Conservation (phyloP, 305 asterid species). For the Solanum chacoense region DNA sequence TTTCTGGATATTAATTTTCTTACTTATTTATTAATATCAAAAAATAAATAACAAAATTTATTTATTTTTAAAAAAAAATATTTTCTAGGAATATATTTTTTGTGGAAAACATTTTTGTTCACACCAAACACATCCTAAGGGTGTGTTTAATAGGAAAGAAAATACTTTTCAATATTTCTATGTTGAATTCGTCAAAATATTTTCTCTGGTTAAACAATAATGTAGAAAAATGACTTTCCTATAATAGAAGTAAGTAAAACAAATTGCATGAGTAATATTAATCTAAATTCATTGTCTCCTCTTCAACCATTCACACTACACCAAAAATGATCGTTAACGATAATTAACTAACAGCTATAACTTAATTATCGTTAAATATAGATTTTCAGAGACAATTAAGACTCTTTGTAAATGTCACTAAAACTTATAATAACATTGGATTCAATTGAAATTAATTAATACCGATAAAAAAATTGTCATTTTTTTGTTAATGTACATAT, state of each 20-base stretch:
- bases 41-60: no score
- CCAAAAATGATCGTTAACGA: neutral
- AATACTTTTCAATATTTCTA: neutral
- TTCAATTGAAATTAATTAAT: neutral
- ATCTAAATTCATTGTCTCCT: neutral
- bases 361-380: neutral
- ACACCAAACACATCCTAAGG: neutral
- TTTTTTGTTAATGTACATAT: neutral
- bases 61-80: no score
- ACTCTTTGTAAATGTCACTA: neutral
- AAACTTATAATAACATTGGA: neutral
- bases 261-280: neutral
- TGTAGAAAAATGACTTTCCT: neutral
- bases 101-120: no score
- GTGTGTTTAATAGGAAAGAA: no score
- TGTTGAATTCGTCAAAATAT: neutral
- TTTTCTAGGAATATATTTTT: neutral
- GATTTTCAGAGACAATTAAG: neutral
- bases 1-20: neutral
- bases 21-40: neutral
- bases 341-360: neutral
- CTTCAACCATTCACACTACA: neutral
- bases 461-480: fast-evolving
- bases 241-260: neutral
- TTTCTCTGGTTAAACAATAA: neutral